A percentile compares a stretch with the other conserved stretches of the same genome.
Conservation (phyloP, 441 rosid genomes). For the Euphorbia corollata region DNA sequence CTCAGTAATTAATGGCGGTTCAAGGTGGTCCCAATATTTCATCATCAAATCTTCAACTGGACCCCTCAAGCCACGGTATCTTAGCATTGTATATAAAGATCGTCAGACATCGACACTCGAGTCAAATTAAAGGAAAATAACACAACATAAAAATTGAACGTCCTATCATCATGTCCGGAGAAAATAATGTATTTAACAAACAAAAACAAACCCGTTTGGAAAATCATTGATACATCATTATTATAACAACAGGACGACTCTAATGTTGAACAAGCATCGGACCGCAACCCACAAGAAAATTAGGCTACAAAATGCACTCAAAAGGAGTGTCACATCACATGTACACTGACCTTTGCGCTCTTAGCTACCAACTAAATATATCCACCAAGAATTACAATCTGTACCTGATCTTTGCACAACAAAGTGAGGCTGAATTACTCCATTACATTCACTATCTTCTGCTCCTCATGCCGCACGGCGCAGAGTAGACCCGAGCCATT, state of each 20-base stretch:
- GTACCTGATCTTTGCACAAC: constrained; percentile 18
- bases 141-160: not conserved
- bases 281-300: constrained; percentile 5
- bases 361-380: constrained; percentile 10
- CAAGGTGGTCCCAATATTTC: not conserved
- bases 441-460: not conserved
- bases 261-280: constrained; percentile 7
- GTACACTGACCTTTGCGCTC: constrained; percentile 14
- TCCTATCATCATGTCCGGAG: not conserved
- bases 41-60: not conserved
- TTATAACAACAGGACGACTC: constrained; percentile 9
- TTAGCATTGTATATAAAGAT: not conserved
- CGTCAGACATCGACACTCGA: not conserved
- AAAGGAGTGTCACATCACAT: not conserved
- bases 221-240: constrained; percentile 18
- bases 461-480: constrained; percentile 3
- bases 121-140: not conserved
- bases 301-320: constrained; percentile 1
- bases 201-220: not conserved
- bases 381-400: constrained; percentile 25
- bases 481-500: not conserved
- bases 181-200: not conserved
- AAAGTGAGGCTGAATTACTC: constrained; percentile 10
- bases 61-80: not conserved
- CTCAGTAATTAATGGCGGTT: not conserved